These are phyloP conservation scores for Tubosaeta brunneosetosa DNA, from an alignment of 768 basidiomycete genomes.

Conservation along the genomic window DNA sequence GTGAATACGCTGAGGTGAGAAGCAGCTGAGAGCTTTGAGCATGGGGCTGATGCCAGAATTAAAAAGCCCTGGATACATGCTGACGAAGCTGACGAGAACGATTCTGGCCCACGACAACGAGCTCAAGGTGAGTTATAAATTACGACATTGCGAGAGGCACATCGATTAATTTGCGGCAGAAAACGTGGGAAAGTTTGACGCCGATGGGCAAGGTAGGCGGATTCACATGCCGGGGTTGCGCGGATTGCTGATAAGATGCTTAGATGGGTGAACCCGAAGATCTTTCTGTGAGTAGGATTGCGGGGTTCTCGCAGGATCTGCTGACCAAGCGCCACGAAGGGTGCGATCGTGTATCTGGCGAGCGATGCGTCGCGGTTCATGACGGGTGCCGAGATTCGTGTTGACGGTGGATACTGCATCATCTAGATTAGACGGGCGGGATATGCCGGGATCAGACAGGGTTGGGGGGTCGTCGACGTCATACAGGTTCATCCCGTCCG, in stretches of 20 bases:
- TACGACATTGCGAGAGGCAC: not conserved
- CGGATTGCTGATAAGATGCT: slow-evolving; percentile 6
- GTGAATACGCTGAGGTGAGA: slow-evolving; percentile 75
- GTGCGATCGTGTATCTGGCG: slow-evolving; percentile 84
- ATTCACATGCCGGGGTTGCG: not conserved
- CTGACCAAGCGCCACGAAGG: slow-evolving; percentile 36
- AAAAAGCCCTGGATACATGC: slow-evolving; percentile 86
- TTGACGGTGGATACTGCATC: slow-evolving; percentile 87
- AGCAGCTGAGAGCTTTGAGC: not conserved
- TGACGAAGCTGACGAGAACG: slow-evolving; percentile 82
- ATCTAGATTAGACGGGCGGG: slow-evolving; percentile 34
- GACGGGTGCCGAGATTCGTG: slow-evolving; percentile 79
- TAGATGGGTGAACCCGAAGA: slow-evolving; percentile 94
- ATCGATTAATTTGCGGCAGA: slow-evolving; percentile 36
- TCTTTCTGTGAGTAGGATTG: slow-evolving; percentile 53
- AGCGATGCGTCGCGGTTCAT: slow-evolving; percentile 89
- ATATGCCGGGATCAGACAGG: not conserved
- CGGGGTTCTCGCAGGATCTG: not conserved
- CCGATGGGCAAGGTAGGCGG: slow-evolving; percentile 76
- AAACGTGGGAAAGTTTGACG: slow-evolving; percentile 79
- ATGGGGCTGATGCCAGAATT: not conserved
- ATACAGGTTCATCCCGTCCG: slow-evolving; percentile 3
- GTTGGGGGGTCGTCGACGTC: slow-evolving; percentile 23
- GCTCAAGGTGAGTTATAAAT: slow-evolving; percentile 67
- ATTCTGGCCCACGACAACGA: slow-evolving; percentile 72